Evolutionary conservation across 257 asterid species (phyloP), one percentile per base, ranked within the genome.

Genomic region (Ligustrum vulgare): DNA sequence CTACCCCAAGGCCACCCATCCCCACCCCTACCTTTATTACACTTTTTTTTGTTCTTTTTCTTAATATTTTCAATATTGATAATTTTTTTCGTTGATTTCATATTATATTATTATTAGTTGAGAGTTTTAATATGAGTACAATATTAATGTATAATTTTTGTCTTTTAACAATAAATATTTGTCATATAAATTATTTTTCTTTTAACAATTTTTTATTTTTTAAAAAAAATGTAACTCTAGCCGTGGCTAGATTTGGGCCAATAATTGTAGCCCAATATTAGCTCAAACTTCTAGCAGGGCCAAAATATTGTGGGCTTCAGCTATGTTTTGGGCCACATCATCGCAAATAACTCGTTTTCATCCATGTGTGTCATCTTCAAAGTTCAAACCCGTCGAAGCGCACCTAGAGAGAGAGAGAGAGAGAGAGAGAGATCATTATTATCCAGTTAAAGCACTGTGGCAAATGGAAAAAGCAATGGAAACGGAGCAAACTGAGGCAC

Each of bases 401-500:
- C 54, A 45, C 54, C 16, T 3, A 12, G 18, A 45, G n/a, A 45
- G 0, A 35, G 37, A 11, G 47, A 41, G 47, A 39, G 13, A 39
- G n/a, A 49, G 8, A 49, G 20, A 47, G 56, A 16, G 60, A 51
- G 22, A 51, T 5, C n/a, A n/a, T 28, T 28, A 28, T 28, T 51
- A 20, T 11, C 9, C 67, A 2, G 34, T 60, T 8, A 11, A 34
- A 60, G 15, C 3, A 60, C 34, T 3, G 1, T 60, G 10, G 18
- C 67, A 25, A 25, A 60, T 25, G 67, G 67, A 60, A 11, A 60
- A 60, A 25, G 67, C 35, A 11, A 9, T 11, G 33, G 67, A 60
- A 35, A 60, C 67, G 35, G 34, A 2, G 45, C 54, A 75, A 56
- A 36, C 58, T 41, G 25, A 34, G 37, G 45, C 60, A 54, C 80